phyloP scores from a whole-genome alignment of 345 rosid species.

The Eucalyptus globulus region DNA sequence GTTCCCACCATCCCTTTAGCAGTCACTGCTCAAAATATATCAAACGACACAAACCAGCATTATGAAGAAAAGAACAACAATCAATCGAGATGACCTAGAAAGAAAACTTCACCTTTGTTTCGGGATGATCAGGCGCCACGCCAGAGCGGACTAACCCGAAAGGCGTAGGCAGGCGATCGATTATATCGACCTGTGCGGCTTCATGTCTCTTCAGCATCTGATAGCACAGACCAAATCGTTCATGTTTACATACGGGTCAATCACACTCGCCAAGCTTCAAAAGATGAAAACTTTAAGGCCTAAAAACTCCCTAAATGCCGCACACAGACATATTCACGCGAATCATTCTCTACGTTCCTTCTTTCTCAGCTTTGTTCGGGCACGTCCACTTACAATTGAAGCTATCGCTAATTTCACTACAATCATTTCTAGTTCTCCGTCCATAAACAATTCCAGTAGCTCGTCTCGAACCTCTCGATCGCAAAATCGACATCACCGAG shows the following conservation, averaged over 20 bases:
- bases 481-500: not conserved
- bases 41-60: not conserved
- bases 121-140: constrained; percentile 96
- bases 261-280: not conserved
- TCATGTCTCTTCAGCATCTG: constrained; percentile 68
- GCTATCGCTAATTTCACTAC: not conserved
- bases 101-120: constrained; percentile 53
- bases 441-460: not conserved
- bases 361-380: not conserved
- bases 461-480: not conserved
- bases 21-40: not conserved
- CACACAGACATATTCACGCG: not conserved
- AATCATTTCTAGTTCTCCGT: not conserved
- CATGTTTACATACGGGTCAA: not conserved
- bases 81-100: not conserved
- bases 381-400: not conserved
- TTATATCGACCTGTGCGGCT: constrained; percentile 54
- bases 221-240: not conserved
- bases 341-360: not conserved
- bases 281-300: not conserved
- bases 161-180: constrained; percentile 89
- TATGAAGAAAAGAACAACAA: not conserved
- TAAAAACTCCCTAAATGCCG: not conserved
- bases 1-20: not conserved
- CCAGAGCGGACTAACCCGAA: constrained; percentile 94